These are phyloP conservation scores for Mycena venus DNA, from an alignment of 768 basidiomycete genomes.

Conservation along the genomic window DNA sequence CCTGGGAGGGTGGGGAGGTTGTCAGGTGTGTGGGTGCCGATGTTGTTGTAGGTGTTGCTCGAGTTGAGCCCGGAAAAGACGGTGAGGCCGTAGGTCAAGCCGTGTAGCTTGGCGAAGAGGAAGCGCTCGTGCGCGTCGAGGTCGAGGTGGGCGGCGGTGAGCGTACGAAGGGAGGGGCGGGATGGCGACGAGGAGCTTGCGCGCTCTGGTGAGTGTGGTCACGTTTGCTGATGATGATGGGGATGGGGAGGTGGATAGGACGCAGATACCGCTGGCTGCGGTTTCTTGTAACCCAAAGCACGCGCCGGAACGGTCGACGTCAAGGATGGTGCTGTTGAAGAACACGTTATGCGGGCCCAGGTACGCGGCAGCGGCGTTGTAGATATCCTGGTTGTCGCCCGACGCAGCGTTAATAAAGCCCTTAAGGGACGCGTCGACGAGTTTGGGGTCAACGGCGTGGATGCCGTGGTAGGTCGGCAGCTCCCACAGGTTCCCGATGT, in stretches of 20 bases:
- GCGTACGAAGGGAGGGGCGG: constrained; percentile 8
- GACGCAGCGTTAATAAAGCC: constrained; percentile 3
- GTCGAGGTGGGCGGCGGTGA: constrained; percentile 1
- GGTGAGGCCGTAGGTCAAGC: constrained; percentile 11
- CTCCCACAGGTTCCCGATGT: constrained; percentile 16
- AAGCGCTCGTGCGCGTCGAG: constrained; percentile 11
- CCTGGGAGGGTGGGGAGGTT: constrained; percentile 2
- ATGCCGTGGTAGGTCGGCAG: constrained; percentile 10
- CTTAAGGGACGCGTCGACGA: not conserved
- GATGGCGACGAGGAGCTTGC: constrained; percentile 22
- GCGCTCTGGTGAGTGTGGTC: constrained; percentile 2
- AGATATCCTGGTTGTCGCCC: constrained; percentile 19
- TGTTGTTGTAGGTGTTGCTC: not conserved
- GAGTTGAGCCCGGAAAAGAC: constrained; percentile 8
- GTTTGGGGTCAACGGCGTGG: constrained; percentile 4
- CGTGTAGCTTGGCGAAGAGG: not conserved
- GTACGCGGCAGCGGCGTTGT: not conserved
- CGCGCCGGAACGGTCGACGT: constrained; percentile 9
- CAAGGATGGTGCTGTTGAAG: constrained; percentile 6
- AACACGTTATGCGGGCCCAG: constrained; percentile 13
- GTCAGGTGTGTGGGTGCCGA: constrained; percentile 2
- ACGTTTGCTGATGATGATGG: not conserved
- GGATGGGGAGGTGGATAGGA: not conserved
- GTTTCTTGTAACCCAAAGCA: not conserved
- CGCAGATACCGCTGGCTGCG: not conserved